These are phyloP conservation scores for Acidomyces sp. DNA, from an alignment of 495 filamentous ascomycete species.

Conservation along the genomic window DNA sequence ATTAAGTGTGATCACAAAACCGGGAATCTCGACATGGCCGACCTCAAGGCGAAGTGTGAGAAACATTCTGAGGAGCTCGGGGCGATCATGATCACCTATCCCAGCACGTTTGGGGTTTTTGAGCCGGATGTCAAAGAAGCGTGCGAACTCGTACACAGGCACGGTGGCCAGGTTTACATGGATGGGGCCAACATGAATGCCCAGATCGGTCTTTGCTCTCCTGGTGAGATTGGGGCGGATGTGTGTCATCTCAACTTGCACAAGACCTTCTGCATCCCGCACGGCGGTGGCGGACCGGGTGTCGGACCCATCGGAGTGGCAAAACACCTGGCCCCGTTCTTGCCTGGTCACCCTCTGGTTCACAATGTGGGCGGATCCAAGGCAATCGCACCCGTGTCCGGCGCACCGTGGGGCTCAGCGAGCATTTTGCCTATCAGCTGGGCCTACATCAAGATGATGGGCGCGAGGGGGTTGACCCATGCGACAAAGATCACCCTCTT, in stretches of 20 bases:
- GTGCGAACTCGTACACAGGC: constrained; percentile 69
- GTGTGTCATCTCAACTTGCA: constrained; percentile 97
- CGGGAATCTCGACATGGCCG: constrained; percentile 79
- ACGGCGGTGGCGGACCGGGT: constrained; percentile 90
- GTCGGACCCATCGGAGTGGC: constrained; percentile 94
- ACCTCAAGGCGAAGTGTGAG: constrained; percentile 77
- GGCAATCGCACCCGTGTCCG: constrained; percentile 60
- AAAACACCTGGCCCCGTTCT: constrained; percentile 59
- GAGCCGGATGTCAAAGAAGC: constrained; percentile 83
- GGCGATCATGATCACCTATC: constrained; percentile 98
- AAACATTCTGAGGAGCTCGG: constrained; percentile 76
- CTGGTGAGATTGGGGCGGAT: constrained; percentile 92
- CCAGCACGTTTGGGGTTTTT: constrained; percentile 92
- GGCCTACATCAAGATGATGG: constrained; percentile 98
- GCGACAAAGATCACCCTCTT: constrained; percentile 89
- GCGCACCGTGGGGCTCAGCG: constrained; percentile 82
- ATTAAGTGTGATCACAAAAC: constrained; percentile 82
- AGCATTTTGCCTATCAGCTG: constrained; percentile 93
- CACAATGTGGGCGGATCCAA: constrained; percentile 46
- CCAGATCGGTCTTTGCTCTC: constrained; percentile 92
- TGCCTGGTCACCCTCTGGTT: constrained; percentile 62
- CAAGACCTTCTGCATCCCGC: constrained; percentile 99
- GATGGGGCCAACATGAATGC: constrained; percentile 99
- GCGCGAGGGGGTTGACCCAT: constrained; percentile 74
- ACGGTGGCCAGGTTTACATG: constrained; percentile 97